These are phyloP conservation scores for Penicillium sp. DNA, from an alignment of 2,329 filamentous ascomycete genomes.

Conservation along the genomic window DNA sequence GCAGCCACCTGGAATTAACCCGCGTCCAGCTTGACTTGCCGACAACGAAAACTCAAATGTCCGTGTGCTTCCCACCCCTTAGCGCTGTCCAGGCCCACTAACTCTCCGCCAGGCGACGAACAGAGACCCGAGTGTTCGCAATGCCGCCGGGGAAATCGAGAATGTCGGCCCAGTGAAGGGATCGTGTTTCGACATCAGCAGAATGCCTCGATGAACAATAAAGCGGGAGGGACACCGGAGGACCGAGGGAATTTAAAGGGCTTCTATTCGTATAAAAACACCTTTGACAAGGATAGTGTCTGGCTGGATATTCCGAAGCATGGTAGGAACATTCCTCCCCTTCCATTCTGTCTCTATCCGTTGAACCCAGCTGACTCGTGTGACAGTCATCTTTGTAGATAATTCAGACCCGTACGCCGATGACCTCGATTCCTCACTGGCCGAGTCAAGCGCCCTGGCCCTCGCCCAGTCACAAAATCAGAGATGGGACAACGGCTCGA, in stretches of 20 bases:
- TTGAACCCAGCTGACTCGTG: too few species aligned
- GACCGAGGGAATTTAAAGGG: constrained; percentile 48
- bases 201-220: constrained; percentile 61
- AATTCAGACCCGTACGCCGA: constrained; percentile 58
- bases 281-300: constrained; percentile 55
- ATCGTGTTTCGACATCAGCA: constrained; percentile 64
- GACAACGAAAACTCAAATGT: constrained; percentile 59
- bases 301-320: constrained; percentile 59
- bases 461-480: constrained; percentile 26
- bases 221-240: constrained; percentile 36
- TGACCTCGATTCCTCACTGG: constrained; percentile 36
- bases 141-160: constrained; percentile 55
- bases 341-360: too few species aligned
- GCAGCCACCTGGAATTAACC: background rate
- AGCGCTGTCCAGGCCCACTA: constrained; percentile 1
- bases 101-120: constrained; percentile 44
- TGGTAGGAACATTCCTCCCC: constrained; percentile 41
- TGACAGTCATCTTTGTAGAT: constrained; percentile 55
- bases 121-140: constrained; percentile 56
- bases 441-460: constrained; percentile 28
- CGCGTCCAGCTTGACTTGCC: constrained; percentile 48
- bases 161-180: constrained; percentile 57
- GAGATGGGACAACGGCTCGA: constrained; percentile 32
- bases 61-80: constrained; percentile 5
- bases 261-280: constrained; percentile 63